Evolutionary conservation across 2,329 filamentous ascomycete genomes (phyloP), one percentile per base, ranked within the genome.

Genomic region (Daldinia sp.): DNA sequence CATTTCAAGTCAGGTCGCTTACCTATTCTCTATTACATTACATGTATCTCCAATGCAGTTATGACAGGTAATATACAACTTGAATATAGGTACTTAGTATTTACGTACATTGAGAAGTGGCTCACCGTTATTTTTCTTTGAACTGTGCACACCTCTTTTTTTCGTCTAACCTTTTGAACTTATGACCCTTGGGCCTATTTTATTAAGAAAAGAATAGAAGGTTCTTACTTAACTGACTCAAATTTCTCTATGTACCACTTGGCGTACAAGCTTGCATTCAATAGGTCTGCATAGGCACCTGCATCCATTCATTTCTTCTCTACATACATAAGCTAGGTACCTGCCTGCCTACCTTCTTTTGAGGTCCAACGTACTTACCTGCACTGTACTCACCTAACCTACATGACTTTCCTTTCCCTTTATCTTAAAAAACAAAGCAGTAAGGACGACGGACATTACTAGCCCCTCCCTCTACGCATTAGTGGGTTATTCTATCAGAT

Each of bases 171-270:
- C 57, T 64, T 55, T 57, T 20, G 15, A 33, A 55, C 39, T 26
- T 59, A 23, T 59, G 37, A 55, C 50, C 42, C 54, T 35, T 48
- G 50, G 60, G 5, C 26, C n/a, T 39, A 15, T 48, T 54, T 46
- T 55, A 23, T 68, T 55, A 59, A 70, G 68, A 68, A 70, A 51
- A 61, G 41, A 54, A 70, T 58, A 66, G 65, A 68, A 71, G 28
- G 35, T 68, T 66, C 56, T 42, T 63, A 50, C 35, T 42, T 51
- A 44, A 65, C 51, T 65, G 61, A 67, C 56, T 65, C 37, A 63
- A 55, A 55, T 39, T 18, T 35, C 37, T 18, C 20, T n/a, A 60
- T 44, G 53, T 56, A 56, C 51, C 7, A 33, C 23, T 54, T n/a
- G 51, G n/a, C 18, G 12, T 18, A 37, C 51, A 39, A 2, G 42